Evolutionary conservation across 108 stramenopile species (phyloP).

Genomic region (Nannochloropsis salina): DNA sequence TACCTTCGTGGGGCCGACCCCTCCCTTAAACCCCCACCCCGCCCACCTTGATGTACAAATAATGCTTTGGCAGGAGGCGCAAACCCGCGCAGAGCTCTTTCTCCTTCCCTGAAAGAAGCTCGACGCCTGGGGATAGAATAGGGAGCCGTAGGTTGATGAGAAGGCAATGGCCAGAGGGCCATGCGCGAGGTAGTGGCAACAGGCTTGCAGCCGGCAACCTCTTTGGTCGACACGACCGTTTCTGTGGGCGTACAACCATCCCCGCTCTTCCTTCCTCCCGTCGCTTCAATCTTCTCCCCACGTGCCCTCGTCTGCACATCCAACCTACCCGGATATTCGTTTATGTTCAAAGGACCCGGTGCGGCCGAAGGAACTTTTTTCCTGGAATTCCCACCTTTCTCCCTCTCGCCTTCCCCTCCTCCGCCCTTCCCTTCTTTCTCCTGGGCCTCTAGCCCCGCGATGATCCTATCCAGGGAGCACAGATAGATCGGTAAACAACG

Average conservation of each 20-base stretch:
- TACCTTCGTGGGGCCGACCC: neutral
- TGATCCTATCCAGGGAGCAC: neutral
- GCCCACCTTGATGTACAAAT: conserved; percentile 9
- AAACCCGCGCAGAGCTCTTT: neutral
- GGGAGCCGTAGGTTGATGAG: neutral
- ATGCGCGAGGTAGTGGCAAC: neutral
- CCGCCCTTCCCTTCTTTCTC: neutral
- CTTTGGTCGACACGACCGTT: no score
- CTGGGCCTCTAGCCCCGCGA: neutral
- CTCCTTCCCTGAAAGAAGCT: neutral
- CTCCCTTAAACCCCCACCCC: neutral
- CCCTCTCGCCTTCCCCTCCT: conserved; percentile 2
- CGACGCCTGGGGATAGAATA: neutral
- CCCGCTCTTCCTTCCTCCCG: neutral
- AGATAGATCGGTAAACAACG: neutral
- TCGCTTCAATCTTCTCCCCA: neutral
- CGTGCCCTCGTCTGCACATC: neutral
- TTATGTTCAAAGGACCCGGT: neutral
- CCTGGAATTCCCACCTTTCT: neutral
- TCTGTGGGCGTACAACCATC: neutral
- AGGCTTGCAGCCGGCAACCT: neutral
- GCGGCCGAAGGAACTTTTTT: neutral
- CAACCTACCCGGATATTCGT: neutral
- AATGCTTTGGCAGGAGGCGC: neutral
- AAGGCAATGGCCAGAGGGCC: neutral